Base-by-base conservation (phyloP, 208 protist genomes). In the Zelonia costaricensis region DNA sequence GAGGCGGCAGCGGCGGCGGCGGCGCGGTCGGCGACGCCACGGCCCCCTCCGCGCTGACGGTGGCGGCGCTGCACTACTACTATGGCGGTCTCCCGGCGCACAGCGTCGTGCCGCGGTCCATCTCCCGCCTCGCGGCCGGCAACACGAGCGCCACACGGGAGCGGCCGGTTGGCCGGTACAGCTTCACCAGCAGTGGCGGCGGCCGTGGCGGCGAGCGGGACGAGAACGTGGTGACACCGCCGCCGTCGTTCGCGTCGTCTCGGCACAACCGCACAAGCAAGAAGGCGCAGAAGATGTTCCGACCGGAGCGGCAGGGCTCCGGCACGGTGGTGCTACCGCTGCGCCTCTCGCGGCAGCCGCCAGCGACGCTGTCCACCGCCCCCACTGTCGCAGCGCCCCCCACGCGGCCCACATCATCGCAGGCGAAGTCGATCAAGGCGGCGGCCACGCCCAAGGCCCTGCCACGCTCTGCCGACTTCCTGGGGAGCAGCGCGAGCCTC, bases 271-370 rank as follows among this genome's bases (percentile, higher is more conserved):
- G 53, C 28, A 67, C 70, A 18, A 86, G 80, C 38, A 63, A 60
- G 38, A 62, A 63, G 27, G 78, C 84, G 6, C 57, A 57, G 23
- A 78, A 78, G 57, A 84, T 90, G 77, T 90, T 90, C 51, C 67
- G 47, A 12, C 35, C n/a, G 3, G 18, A 35, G 20, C 65, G 69
- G 0, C 30, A 73, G 12, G 76, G 72, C 3, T 67, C 63, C 30
- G 74, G 79, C 20, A 73, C 68, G 22, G 71, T 84, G 23, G 58
- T 82, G 20, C 35, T 84, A 28, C 62, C 82, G 10, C 69, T 70
- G 48, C 62, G 66, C 18, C 44, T 61, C 2, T 36, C 46, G 35
- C 16, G 22, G 16, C 47, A 36, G 38, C 43, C n/a, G 20, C 52
- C 33, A 38, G 7, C 33, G 30, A 8, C 23, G 6, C 36, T 20